A percentile compares a stretch with the other conserved stretches of the same genome.
Evolutionary conservation across 495 filamentous ascomycete species (phyloP).

Genomic region (Extremus antarcticus): DNA sequence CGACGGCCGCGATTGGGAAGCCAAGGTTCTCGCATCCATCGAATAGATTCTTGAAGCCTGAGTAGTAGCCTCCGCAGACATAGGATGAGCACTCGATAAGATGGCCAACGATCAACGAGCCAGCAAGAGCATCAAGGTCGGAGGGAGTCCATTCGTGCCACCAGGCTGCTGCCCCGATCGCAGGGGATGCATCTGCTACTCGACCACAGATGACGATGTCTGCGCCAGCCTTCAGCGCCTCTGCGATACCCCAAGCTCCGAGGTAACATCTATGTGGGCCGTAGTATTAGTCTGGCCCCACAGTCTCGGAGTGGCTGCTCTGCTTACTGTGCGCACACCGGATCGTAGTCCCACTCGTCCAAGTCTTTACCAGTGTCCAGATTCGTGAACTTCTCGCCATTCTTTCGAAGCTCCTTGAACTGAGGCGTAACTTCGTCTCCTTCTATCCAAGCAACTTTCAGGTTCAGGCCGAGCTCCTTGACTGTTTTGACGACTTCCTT

Average conservation of each 20-base stretch:
- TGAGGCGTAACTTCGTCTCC: constrained; percentile 42
- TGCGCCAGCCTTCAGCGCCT: constrained; percentile 27
- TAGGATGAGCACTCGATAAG: constrained; percentile 22
- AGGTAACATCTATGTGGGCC: constrained; percentile 21
- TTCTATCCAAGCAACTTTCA: constrained; percentile 44
- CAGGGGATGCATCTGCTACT: constrained; percentile 29
- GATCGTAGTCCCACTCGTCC: constrained; percentile 40
- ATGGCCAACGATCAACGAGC: constrained; percentile 24
- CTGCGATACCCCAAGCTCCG: constrained; percentile 28
- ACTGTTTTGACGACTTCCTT: constrained; percentile 38
- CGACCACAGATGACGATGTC: constrained; percentile 34
- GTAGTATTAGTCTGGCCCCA: too few species aligned
- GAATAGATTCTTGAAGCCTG: constrained; percentile 21
- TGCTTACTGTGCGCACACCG: constrained; percentile 37
- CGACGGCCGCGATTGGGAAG: constrained; percentile 23
- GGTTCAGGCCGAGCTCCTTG: constrained; percentile 31
- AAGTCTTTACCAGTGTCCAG: constrained; percentile 40
- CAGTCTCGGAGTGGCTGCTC: too few species aligned
- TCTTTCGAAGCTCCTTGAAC: constrained; percentile 29
- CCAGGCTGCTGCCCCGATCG: constrained; percentile 26
- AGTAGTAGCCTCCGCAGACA: constrained; percentile 23
- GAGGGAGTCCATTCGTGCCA: constrained; percentile 28
- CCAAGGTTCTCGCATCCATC: constrained; percentile 20
- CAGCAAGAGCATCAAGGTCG: constrained; percentile 22
- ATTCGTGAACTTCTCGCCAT: constrained; percentile 37